These are phyloP conservation scores for Ustulina deusta DNA, from an alignment of 2,329 filamentous ascomycete species.

Conservation along the genomic window DNA sequence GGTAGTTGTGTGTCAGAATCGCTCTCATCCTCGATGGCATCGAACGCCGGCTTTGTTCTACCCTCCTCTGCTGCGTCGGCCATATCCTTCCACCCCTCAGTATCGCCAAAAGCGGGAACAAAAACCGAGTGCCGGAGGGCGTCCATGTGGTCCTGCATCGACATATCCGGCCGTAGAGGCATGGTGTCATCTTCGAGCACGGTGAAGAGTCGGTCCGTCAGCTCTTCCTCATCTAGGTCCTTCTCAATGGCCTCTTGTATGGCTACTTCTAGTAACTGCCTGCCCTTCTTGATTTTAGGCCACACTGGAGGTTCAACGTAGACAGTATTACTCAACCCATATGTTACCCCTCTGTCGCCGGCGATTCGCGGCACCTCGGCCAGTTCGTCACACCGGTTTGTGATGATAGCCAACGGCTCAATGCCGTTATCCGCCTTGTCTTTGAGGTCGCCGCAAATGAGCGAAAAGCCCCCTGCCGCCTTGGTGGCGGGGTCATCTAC, in stretches of 20 bases:
- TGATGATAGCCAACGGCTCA: constrained; percentile 70
- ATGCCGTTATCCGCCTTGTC: constrained; percentile 48
- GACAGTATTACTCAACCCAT: constrained; percentile 72
- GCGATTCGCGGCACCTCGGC: constrained; percentile 70
- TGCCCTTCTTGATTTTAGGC: constrained; percentile 71
- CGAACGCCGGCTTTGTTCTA: constrained; percentile 53
- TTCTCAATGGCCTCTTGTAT: constrained; percentile 57
- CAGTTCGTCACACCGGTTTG: constrained; percentile 67
- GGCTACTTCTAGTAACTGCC: constrained; percentile 57
- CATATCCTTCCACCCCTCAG: constrained; percentile 60
- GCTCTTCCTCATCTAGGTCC: constrained; percentile 58
- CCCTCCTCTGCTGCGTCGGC: constrained; percentile 56
- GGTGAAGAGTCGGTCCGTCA: constrained; percentile 64
- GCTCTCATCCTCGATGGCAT: constrained; percentile 54
- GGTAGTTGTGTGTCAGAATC: constrained; percentile 53
- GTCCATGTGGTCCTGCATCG: constrained; percentile 66
- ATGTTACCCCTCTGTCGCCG: constrained; percentile 62
- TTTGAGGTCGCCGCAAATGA: constrained; percentile 72
- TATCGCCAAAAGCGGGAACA: constrained; percentile 68
- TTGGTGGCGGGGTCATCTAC: constrained; percentile 66
- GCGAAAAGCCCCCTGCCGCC: constrained; percentile 74
- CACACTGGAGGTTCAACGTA: constrained; percentile 66
- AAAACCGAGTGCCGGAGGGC: constrained; percentile 71
- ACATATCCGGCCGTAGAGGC: constrained; percentile 57
- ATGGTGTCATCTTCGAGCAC: constrained; percentile 70